Evolutionary conservation across 805 yeast genomes (phyloP), one percentile per base, ranked within the genome.

Genomic region (Wickerhamiella spandovensis): DNA sequence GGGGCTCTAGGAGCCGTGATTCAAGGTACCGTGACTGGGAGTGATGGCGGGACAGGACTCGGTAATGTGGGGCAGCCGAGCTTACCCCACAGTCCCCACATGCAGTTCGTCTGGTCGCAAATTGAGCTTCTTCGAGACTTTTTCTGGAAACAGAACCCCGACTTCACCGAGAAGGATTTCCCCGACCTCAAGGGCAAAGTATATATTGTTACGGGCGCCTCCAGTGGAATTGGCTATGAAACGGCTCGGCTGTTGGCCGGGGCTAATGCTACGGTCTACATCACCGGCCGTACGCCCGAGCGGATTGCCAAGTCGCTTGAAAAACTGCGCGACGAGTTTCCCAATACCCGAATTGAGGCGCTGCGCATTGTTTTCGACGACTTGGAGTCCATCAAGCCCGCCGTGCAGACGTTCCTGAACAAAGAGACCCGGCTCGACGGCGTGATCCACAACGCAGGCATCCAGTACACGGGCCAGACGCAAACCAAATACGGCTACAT

Each of bases 311-410:
- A 39, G 0, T 68, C 69, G 6, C 56, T 68, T 18, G 59, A 56
- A 9, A 53, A 53, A 15, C 49, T 72, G 35, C 56, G 58, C 35
- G 51, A 53, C 2, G 64, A 64, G 37, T 44, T 64, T 17, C 56
- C 59, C 20, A 48, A 49, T n/a, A 53, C 56, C 18, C 30, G 43
- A 1, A 54, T 54, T 23, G 54, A 48, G 32, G 48, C 48, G n/a
- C 51, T 51, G 45, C 59, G 43, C 3, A 48, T 52, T 35, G 64
- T 47, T 44, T 55, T 51, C 50, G 62, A 61, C 38, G 79, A 77
- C 56, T 61, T 77, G 51, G 51, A 65, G 5, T 64, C 73, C 2
- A 62, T 75, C 50, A 66, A 64, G 53, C 62, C 68, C 1, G 77
- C 69, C 0, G 66, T 63, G 12, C 58, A 59, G 7, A 54, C 61